These are phyloP conservation scores for Metschnikowia vanudenii DNA, from an alignment of 805 yeast species.

Conservation along the genomic window DNA sequence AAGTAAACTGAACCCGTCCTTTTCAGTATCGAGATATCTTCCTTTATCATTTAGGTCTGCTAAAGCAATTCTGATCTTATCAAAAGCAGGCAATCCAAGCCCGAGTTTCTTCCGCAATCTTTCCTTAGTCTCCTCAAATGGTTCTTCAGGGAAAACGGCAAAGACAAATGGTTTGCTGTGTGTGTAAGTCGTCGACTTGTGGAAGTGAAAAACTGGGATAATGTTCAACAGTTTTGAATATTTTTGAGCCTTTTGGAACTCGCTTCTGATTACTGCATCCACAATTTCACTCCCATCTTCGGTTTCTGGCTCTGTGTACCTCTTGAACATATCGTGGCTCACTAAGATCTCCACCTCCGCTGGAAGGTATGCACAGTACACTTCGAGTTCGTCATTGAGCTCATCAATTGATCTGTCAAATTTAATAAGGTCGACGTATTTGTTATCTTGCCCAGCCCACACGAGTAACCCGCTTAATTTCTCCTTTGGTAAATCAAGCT, in stretches of 20 bases:
- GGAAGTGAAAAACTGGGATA: slow-evolving; percentile 73
- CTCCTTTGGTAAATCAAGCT: slow-evolving; percentile 50
- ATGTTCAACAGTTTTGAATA: slow-evolving; percentile 38
- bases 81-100: slow-evolving; percentile 74
- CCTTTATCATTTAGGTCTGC: slow-evolving; percentile 44
- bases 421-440: slow-evolving; percentile 36
- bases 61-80: slow-evolving; percentile 66
- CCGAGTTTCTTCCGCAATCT: slow-evolving; percentile 73
- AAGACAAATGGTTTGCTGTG: slow-evolving; percentile 90
- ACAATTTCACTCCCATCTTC: slow-evolving; percentile 23
- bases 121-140: slow-evolving; percentile 55
- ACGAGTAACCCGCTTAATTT: slow-evolving; percentile 48
- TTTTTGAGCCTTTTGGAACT: slow-evolving; percentile 19
- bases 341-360: slow-evolving; percentile 41
- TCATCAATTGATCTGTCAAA: slow-evolving; percentile 37
- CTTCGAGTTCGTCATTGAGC: slow-evolving; percentile 34
- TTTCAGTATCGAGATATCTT: slow-evolving; percentile 45
- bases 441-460: slow-evolving; percentile 53
- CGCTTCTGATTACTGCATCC: slow-evolving; percentile 23
- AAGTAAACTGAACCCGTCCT: slow-evolving; percentile 54
- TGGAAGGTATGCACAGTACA: slow-evolving; percentile 44
- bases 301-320: slow-evolving; percentile 22
- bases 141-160: slow-evolving; percentile 66
- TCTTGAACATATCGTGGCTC: slow-evolving; percentile 33
- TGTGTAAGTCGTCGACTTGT: slow-evolving; percentile 58